phyloP scores from a whole-genome alignment of 306 rosid genomes.

The Corylus heterophylla region DNA sequence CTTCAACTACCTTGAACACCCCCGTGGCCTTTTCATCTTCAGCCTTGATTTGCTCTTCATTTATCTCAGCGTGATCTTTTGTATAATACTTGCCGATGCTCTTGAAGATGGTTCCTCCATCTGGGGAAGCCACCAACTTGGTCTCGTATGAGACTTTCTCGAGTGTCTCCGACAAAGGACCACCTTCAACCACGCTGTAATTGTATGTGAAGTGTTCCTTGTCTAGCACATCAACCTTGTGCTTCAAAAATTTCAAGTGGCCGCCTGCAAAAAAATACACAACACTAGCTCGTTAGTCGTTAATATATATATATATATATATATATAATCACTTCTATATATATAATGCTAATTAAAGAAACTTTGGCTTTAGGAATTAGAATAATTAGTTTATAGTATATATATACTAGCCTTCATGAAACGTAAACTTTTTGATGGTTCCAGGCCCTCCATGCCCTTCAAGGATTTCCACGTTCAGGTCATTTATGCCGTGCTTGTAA shows the following conservation, averaged over 20 bases:
- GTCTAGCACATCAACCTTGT: constrained; percentile 25
- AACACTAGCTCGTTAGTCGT: neutral
- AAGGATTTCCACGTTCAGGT: constrained; percentile 26
- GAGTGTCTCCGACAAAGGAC: constrained; percentile 1
- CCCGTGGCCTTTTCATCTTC: neutral
- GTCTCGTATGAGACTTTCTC: constrained; percentile 37
- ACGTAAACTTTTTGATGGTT: constrained; percentile 37
- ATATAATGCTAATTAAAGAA: no score
- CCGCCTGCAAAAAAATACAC: constrained; percentile 3
- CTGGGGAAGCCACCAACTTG: constrained; percentile 27
- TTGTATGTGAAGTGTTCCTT: constrained; percentile 15
- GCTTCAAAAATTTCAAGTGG: constrained; percentile 6
- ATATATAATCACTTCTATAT: no score
- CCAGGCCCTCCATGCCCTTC: constrained; percentile 50
- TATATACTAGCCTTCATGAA: constrained; percentile 22
- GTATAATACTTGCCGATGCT: constrained; percentile 10
- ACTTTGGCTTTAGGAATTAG: no score
- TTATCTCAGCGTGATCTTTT: constrained; percentile 4
- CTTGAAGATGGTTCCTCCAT: constrained; percentile 38
- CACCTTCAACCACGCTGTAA: constrained; percentile 36
- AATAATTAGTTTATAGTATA: no score
- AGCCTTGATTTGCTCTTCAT: neutral
- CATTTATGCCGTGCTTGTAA: neutral
- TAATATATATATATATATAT: neutral
- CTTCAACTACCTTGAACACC: constrained; percentile 14